Base-by-base conservation (phyloP, 2,329 filamentous ascomycete genomes). In the Alternaria alternata region DNA sequence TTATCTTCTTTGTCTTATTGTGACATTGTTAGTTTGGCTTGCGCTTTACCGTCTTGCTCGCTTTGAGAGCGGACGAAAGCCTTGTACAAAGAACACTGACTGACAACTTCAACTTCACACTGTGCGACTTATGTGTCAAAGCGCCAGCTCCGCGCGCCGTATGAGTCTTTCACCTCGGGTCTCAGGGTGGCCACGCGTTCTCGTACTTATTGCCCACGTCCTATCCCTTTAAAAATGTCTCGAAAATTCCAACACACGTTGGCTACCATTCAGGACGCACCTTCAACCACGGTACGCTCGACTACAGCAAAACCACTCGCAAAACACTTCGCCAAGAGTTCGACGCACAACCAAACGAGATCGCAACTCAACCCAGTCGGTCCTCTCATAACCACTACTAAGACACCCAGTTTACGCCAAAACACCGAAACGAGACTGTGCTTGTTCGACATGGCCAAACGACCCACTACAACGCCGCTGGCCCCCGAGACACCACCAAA, bases 401-500 rank as follows among this genome's bases (percentile, higher is more conserved):
- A 22, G 22, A 20, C 22, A 48, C 9, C 24, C 18, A 5, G 7
- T 22, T 41, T 28, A 14, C n/a, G 5, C 20, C n/a, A 41, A 30
- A 1, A 26, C 36, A 41, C 11, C 36, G 1, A 38, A 28, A 51
- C 49, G 36, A 24, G 32, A 28, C 49, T 42, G 12, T 6, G 8
- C n/a, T 14, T 22, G n/a, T 18, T 11, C 16, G 42, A 14, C 0
- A 67, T 66, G 63, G 34, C 46, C 11, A 66, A 65, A 38, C 65
- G 47, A 11, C 18, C 26, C 36, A 54, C 66, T 16, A 32, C 18
- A 3, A 39, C 57, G 7, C 38, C 57, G 6, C 39, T 48, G 4
- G 12, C 8, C 7, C 34, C 49, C 12, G n/a, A 51, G 8, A 12
- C 20, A 8, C 6, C 48, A 7, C 6, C 34, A 24, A 66, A 68